Base-by-base conservation (phyloP, 768 basidiomycete species). In the Albatrellus ellisii region DNA sequence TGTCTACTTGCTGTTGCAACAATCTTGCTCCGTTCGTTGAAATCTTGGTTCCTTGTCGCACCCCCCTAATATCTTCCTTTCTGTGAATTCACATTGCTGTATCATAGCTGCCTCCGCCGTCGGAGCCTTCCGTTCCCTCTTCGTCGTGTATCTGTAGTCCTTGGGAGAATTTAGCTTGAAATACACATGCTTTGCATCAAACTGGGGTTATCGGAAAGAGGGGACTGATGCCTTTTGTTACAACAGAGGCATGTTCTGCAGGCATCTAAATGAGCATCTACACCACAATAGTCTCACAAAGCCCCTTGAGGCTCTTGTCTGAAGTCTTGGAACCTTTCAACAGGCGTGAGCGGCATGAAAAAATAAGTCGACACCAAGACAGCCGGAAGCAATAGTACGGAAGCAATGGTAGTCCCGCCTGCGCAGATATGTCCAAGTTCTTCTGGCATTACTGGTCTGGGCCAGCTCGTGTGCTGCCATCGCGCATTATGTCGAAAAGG, bases 401-500 rank as follows among this genome's bases (percentile, higher is more conserved):
- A n/a, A n/a, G n/a, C 24, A 36, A 25, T 28, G 39, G 25, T 36
- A 14, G 8, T 15, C 69, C 25, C 40, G 84, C 92, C 72, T 92
- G 90, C 40, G 94, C 91, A 11, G 98, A 70, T 91, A 53, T 95
- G 88, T 62, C 98, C 94, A 32, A 99, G 74, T 60, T 95, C 97
- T 66, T 98, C 95, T 61, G 98, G 95, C 95, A 98, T 99, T 33
- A 98, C 95, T 65, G 98, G 91, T 66, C 98, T 98, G 47, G 98
- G 67, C 35, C 97, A 88, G 48, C 77, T 79, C 79, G 98, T 94
- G 75, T 79, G 79, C 94, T 98, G 53, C n/a, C 43, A 29, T 6
- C 17, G 17, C 10, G 3, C 25, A 14, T 36, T 14, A 21, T 18
- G 10, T 24, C 14, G 17, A 14, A 20, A 14, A 17, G 11, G 45